Conservation (phyloP, 768 basidiomycete species). For the Boletus sp. region DNA sequence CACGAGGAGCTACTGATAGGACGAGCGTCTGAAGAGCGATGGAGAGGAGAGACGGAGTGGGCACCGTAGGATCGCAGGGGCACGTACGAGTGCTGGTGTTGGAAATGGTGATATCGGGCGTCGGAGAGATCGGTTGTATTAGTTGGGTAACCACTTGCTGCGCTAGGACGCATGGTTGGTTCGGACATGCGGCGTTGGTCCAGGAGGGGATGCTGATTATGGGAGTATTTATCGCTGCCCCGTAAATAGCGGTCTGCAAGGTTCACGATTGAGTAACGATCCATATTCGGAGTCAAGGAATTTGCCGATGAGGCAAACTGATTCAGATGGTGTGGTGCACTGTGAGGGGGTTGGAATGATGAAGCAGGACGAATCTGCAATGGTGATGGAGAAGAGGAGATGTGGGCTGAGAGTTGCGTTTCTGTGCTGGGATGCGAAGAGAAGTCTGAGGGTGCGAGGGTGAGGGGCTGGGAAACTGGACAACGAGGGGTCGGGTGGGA, state of each 20-base stretch:
- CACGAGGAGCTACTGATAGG: slow-evolving; percentile 38
- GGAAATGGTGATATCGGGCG: slow-evolving; percentile 41
- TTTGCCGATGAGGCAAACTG: slow-evolving; percentile 42
- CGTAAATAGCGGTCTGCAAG: slow-evolving; percentile 42
- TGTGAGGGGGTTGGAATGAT: slow-evolving; percentile 39
- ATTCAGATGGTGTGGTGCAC: slow-evolving; percentile 43
- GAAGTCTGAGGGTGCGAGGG: slow-evolving; percentile 5
- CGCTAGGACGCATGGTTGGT: slow-evolving; percentile 47
- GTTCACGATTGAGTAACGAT: slow-evolving; percentile 37
- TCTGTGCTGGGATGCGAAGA: not conserved
- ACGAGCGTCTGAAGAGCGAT: slow-evolving; percentile 43
- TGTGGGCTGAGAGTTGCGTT: slow-evolving; percentile 4
- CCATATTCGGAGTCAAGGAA: slow-evolving; percentile 40
- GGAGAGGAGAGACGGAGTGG: slow-evolving; percentile 43
- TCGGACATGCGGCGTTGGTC: slow-evolving; percentile 72
- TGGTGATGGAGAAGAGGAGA: slow-evolving; percentile 45
- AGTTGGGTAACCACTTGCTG: slow-evolving; percentile 36
- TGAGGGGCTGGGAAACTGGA: slow-evolving; percentile 13
- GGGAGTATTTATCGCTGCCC: slow-evolving; percentile 34
- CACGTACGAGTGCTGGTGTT: slow-evolving; percentile 36
- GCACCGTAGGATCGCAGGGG: slow-evolving; percentile 35
- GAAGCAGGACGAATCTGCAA: slow-evolving; percentile 37
- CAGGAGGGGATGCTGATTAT: slow-evolving; percentile 36
- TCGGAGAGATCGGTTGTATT: slow-evolving; percentile 31
- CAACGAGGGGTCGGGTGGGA: slow-evolving; percentile 21